phyloP scores from a whole-genome alignment of 208 protist genomes.

The Acanthamoeba castellanii region DNA sequence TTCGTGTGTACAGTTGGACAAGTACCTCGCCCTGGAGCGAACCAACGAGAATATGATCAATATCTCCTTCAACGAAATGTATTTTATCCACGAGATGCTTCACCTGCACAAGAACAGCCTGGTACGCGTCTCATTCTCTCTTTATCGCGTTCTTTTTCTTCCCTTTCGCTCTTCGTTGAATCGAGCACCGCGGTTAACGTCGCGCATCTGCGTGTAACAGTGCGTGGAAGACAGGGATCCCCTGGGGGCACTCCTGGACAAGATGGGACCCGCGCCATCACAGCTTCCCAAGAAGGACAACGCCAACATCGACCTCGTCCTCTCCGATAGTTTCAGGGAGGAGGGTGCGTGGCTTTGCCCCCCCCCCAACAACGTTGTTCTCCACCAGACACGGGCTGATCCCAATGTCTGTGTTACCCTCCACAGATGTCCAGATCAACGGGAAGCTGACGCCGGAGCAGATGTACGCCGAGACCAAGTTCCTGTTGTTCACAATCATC shows the following conservation, averaged over 20 bases:
- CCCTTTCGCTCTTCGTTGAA: not conserved
- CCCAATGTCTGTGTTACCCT: too few relatives aligned
- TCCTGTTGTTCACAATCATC: conserved; percentile 79
- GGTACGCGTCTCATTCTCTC: not conserved
- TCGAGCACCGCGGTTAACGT: too few relatives aligned
- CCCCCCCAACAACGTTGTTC: not conserved
- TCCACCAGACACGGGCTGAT: too few relatives aligned
- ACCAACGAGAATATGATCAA: conserved; percentile 77
- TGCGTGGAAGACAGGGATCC: conserved; percentile 61
- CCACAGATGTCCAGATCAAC: not conserved
- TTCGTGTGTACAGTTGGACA: conserved; percentile 73
- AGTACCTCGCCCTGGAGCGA: conserved; percentile 77
- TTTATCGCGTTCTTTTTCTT: not conserved
- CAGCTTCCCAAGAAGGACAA: conserved; percentile 82
- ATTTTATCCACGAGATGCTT: conserved; percentile 85
- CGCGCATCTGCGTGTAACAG: not conserved
- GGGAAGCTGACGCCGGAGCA: conserved; percentile 77
- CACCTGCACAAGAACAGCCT: conserved; percentile 76
- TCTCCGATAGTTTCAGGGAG: conserved; percentile 77
- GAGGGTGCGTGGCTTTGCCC: not conserved
- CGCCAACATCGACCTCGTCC: conserved; percentile 79
- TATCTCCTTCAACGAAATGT: conserved; percentile 90
- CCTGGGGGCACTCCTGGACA: conserved; percentile 73
- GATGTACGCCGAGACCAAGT: conserved; percentile 85
- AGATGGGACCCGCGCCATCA: conserved; percentile 79